Conservation (phyloP, 2,329 filamentous ascomycete species). For the Diaporthe batatas region DNA sequence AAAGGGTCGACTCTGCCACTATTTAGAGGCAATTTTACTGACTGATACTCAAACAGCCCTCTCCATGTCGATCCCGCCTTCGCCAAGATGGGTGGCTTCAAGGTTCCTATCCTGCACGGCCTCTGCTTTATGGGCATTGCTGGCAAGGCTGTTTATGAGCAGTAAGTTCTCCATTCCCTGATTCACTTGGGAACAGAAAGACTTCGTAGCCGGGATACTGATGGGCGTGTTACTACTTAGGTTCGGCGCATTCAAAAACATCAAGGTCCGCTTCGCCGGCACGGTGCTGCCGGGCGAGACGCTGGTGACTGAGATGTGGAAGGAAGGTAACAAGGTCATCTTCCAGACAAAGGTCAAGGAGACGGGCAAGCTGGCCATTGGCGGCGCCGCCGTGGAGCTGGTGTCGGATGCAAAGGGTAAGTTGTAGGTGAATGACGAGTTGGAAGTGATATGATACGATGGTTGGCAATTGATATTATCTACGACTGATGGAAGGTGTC, state of each 20-base stretch:
- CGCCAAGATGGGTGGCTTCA: constrained; percentile 95
- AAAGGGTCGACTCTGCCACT: background rate
- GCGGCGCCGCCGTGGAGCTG: constrained; percentile 84
- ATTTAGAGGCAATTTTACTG: background rate
- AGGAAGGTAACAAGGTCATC: constrained; percentile 81
- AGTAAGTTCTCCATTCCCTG: constrained; percentile 47
- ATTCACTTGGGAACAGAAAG: background rate
- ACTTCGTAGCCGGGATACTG: background rate
- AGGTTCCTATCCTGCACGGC: constrained; percentile 94
- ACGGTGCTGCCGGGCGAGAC: constrained; percentile 89
- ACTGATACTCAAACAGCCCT: constrained; percentile 63
- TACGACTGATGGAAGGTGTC: background rate
- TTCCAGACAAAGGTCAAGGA: constrained; percentile 94
- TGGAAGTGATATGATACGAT: background rate
- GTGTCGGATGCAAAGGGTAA: constrained; percentile 54
- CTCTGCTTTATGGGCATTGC: constrained; percentile 94
- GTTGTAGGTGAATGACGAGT: constrained; percentile 40
- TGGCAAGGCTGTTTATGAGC: constrained; percentile 89
- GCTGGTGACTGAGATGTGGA: constrained; percentile 95
- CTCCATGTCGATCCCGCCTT: constrained; percentile 96
- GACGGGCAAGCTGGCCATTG: constrained; percentile 90
- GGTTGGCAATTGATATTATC: background rate
- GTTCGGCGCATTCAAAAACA: constrained; percentile 87
- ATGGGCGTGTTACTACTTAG: constrained; percentile 23
- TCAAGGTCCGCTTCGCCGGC: constrained; percentile 93